Percentiles rank a stretch among this genome's conserved stretches.
These are phyloP conservation scores for Adansonia grandidieri DNA, from an alignment of 441 rosid genomes.

Conservation along the genomic window DNA sequence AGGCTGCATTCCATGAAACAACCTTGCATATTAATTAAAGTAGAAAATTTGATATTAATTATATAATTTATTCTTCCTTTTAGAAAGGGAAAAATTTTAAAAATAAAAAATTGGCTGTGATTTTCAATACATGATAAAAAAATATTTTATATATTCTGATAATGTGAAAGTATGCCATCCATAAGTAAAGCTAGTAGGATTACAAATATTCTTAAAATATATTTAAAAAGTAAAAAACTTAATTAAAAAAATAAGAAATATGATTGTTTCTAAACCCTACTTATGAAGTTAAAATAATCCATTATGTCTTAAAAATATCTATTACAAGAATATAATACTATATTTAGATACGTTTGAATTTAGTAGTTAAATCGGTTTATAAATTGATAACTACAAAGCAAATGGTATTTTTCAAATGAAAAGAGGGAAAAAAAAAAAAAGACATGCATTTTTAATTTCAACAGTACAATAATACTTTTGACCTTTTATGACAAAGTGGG, in stretches of 20 bases:
- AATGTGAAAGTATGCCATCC: no score
- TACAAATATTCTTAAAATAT: no score
- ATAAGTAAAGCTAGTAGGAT: no score
- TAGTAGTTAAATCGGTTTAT: not conserved
- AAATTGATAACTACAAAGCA: conserved; percentile 2
- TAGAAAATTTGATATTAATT: not conserved
- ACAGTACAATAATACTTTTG: not conserved
- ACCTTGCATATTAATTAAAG: not conserved
- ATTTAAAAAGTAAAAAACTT: no score
- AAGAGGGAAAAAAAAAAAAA: not conserved
- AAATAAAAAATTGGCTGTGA: not conserved
- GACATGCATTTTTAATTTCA: not conserved
- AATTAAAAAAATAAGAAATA: no score
- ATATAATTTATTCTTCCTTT: not conserved
- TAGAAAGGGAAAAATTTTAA: no score
- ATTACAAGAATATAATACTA: no score
- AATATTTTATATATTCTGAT: no score
- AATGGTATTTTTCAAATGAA: conserved; percentile 23
- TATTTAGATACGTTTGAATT: not conserved
- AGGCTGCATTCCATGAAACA: not conserved
- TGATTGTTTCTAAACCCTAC: no score
- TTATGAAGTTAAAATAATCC: no score
- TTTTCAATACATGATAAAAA: no score
- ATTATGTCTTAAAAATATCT: no score
- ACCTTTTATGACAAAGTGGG: conserved; percentile 23